A percentile compares a stretch with the other conserved stretches of the same genome.
These are phyloP conservation scores for Rhododendron simsii DNA, from an alignment of 148 eudicot species.

Conservation along the genomic window DNA sequence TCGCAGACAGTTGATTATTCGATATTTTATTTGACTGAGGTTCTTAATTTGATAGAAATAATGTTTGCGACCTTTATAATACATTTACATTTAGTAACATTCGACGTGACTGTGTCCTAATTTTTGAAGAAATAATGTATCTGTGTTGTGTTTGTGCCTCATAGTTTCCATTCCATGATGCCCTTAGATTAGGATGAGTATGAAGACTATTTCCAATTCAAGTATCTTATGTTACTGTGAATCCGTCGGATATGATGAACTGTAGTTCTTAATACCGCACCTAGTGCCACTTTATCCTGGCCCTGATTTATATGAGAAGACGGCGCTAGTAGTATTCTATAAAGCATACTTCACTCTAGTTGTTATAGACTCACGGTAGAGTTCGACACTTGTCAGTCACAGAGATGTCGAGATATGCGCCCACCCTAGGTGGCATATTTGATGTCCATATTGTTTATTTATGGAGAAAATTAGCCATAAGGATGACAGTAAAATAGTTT, in stretches of 20 bases:
- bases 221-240: no score
- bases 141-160: no score
- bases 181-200: not conserved
- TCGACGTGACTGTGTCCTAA: no score
- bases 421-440: not conserved
- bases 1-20: no score
- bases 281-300: not conserved
- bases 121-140: no score
- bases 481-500: no score
- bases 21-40: no score
- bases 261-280: no score
- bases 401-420: not conserved
- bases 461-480: no score
- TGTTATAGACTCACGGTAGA: not conserved
- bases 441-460: not conserved
- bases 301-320: not conserved
- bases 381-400: not conserved
- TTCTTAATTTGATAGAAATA: not conserved
- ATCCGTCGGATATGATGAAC: not conserved
- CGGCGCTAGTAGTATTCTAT: not conserved
- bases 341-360: not conserved
- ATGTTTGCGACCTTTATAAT: not conserved
- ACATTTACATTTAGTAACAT: no score
- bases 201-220: not conserved
- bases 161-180: not conserved